Evolutionary conservation across 1,284 basidiomycete species (phyloP).

Genomic region (Apiotrichum brassicae): DNA sequence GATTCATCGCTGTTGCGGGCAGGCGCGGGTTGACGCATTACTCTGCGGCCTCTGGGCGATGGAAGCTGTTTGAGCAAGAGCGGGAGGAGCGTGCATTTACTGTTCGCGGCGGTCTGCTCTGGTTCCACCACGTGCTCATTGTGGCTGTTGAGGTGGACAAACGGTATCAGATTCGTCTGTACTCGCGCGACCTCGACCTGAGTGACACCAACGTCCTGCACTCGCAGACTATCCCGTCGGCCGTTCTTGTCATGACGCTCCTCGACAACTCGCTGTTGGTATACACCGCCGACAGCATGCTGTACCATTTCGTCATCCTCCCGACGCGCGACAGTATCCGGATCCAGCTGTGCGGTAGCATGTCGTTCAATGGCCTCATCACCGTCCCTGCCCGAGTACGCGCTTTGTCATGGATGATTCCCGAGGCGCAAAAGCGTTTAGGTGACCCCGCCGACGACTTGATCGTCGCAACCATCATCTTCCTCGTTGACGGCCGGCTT

Average conservation of each 20-base stretch:
- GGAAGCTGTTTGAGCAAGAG: conserved; percentile 82
- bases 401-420: conserved; percentile 95
- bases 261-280: conserved; percentile 96
- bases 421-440: conserved; percentile 81
- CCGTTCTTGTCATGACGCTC: conserved; percentile 77
- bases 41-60: conserved; percentile 84
- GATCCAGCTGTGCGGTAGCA: conserved; percentile 86
- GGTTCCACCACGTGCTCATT: conserved; percentile 95
- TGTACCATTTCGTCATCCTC: conserved; percentile 87
- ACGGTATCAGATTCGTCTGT: conserved; percentile 82
- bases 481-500: conserved; percentile 90
- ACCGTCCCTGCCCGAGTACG: conserved; percentile 76
- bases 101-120: conserved; percentile 85
- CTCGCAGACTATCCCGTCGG: conserved; percentile 68
- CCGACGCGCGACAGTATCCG: conserved; percentile 77
- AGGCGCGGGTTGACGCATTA: conserved; percentile 88
- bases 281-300: conserved; percentile 92
- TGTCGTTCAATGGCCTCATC: conserved; percentile 88
- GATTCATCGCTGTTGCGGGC: conserved; percentile 88
- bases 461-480: conserved; percentile 87
- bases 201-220: conserved; percentile 77
- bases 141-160: conserved; percentile 77
- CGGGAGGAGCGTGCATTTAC: conserved; percentile 83
- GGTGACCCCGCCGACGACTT: conserved; percentile 93
- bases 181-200: conserved; percentile 91